phyloP scores from a whole-genome alignment of 441 rosid genomes.

The Aleurites moluccanus region DNA sequence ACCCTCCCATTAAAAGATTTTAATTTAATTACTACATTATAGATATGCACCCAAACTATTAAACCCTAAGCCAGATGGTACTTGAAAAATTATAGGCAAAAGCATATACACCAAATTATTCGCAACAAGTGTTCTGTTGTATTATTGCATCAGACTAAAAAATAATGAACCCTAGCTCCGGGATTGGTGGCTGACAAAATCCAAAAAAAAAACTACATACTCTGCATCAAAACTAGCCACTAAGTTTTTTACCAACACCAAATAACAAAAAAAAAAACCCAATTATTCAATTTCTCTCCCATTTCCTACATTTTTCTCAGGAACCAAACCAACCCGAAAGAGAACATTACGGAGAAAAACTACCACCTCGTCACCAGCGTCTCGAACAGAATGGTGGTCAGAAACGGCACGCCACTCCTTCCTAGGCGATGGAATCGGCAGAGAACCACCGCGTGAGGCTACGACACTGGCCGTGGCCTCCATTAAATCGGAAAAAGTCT shows the following conservation, averaged over 20 bases:
- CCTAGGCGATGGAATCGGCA: slow-evolving; percentile 59
- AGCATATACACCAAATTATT: neutral
- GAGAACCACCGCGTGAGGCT: slow-evolving; percentile 64
- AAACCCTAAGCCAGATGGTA: neutral
- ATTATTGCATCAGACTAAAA: neutral
- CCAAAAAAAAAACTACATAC: neutral
- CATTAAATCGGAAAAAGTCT: slow-evolving; percentile 42
- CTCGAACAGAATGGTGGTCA: slow-evolving; percentile 66
- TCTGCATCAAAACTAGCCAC: neutral
- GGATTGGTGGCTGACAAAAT: neutral
- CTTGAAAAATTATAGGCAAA: neutral
- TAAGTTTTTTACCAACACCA: neutral
- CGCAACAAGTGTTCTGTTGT: neutral
- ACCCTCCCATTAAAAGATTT: neutral
- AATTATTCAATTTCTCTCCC: neutral
- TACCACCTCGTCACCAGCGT: slow-evolving; percentile 56
- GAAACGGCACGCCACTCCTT: slow-evolving; percentile 97
- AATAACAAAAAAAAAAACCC: neutral
- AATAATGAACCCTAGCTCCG: neutral
- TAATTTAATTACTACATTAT: neutral
- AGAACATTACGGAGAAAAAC: neutral
- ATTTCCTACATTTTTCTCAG: slow-evolving; percentile 14
- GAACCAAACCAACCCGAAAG: slow-evolving; percentile 18
- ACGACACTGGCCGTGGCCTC: slow-evolving; percentile 69
- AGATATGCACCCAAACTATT: neutral